Conservation (phyloP, 768 basidiomycete species). For the Lactifluus subvellereus region DNA sequence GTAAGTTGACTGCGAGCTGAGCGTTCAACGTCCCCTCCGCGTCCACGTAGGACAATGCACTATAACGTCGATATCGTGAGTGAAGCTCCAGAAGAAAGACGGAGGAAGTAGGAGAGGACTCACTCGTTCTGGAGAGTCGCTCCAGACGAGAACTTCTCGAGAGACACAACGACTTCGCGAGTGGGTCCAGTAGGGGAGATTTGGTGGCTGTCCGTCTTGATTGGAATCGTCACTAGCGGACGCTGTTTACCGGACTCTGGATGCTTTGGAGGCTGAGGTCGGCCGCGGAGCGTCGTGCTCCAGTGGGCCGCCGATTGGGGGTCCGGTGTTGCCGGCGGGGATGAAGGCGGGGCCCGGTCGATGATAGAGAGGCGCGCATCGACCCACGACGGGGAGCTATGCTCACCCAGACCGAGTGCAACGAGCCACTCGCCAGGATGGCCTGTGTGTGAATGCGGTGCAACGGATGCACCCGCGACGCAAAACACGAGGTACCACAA, state of each 20-base stretch:
- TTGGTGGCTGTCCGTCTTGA: constrained; percentile 5
- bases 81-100: neutral
- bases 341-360: constrained; percentile 1
- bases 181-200: constrained; percentile 6
- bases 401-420: constrained; percentile 17
- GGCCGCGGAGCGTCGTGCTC: neutral
- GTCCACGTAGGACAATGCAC: constrained; percentile 17
- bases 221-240: neutral
- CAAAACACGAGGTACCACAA: constrained; percentile 20
- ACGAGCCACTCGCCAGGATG: constrained; percentile 20
- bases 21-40: constrained; percentile 19
- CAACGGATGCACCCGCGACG: neutral
- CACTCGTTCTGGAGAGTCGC: constrained; percentile 16
- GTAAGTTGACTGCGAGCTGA: constrained; percentile 22
- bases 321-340: neutral
- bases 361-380: constrained; percentile 12
- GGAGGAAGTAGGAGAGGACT: neutral
- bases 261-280: constrained; percentile 10
- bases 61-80: neutral
- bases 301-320: neutral
- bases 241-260: neutral
- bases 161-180: constrained; percentile 14
- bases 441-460: neutral
- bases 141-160: constrained; percentile 7
- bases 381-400: constrained; percentile 14